These are phyloP conservation scores for Paxillus involutus DNA, from an alignment of 768 basidiomycete species.

Conservation along the genomic window DNA sequence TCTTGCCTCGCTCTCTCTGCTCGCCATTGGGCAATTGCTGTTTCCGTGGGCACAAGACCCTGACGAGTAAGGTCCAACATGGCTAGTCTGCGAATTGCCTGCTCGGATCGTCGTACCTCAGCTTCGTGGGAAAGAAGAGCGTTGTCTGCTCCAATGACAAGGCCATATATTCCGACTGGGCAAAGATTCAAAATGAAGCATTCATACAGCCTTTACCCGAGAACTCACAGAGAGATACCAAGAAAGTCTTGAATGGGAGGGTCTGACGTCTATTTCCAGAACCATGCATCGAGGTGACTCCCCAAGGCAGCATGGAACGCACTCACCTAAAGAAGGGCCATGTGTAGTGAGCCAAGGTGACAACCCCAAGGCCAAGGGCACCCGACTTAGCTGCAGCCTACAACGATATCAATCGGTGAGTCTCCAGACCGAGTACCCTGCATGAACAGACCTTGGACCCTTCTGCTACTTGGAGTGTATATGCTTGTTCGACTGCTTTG, in stretches of 20 bases:
- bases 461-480: conserved; percentile 57
- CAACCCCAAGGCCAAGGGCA: conserved; percentile 57
- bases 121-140: conserved; percentile 74
- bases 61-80: conserved; percentile 70
- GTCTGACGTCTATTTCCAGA: conserved; percentile 62
- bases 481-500: conserved; percentile 58
- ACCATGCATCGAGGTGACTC: neutral
- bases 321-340: conserved; percentile 73
- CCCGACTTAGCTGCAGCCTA: conserved; percentile 57
- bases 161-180: conserved; percentile 62
- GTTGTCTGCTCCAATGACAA: conserved; percentile 74
- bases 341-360: conserved; percentile 62
- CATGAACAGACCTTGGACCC: conserved; percentile 49
- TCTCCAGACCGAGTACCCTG: neutral
- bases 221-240: conserved; percentile 67
- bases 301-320: neutral
- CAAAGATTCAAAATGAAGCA: neutral
- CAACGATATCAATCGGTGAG: neutral
- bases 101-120: conserved; percentile 63
- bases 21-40: conserved; percentile 82
- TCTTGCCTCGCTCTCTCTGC: conserved; percentile 36
- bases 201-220: neutral
- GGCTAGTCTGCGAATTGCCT: conserved; percentile 68
- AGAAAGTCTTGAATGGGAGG: conserved; percentile 76
- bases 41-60: conserved; percentile 79